phyloP scores from a whole-genome alignment of 257 asterid species.

The Primulina eburnea region DNA sequence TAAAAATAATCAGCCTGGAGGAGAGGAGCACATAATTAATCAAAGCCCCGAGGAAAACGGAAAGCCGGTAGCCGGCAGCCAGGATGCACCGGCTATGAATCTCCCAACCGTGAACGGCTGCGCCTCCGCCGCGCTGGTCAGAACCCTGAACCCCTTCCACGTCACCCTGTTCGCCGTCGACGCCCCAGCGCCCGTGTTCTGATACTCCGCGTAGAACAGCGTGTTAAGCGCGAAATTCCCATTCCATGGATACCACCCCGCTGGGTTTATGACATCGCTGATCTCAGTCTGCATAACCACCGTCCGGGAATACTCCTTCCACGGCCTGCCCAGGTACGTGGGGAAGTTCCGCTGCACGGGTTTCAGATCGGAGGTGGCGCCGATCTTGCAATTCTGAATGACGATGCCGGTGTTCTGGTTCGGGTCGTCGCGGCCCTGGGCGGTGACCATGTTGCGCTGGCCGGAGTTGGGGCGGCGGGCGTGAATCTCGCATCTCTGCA shows the following conservation, averaged over 20 bases:
- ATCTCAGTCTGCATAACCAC: conserved; percentile 40
- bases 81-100: conserved; percentile 42
- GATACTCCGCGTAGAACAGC: conserved; percentile 51
- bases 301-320: conserved; percentile 52
- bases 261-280: conserved; percentile 40
- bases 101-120: conserved; percentile 43
- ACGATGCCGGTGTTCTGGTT: conserved; percentile 59
- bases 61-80: conserved; percentile 52
- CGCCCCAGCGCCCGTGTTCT: conserved; percentile 49
- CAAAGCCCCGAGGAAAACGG: conserved; percentile 49
- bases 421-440: conserved; percentile 59
- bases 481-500: conserved; percentile 54
- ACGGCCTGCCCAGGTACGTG: conserved; percentile 50
- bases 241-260: conserved; percentile 48
- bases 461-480: conserved; percentile 53
- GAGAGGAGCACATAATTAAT: not conserved
- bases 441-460: conserved; percentile 61
- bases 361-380: conserved; percentile 40
- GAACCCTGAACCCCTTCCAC: conserved; percentile 48
- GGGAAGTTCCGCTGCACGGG: conserved; percentile 38
- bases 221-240: conserved; percentile 46
- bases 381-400: conserved; percentile 45
- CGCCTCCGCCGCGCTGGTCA: conserved; percentile 38
- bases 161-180: conserved; percentile 38
- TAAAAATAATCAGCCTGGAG: too few species aligned